A percentile compares a stretch with the other conserved stretches of the same genome.
Evolutionary conservation across 1,284 basidiomycete species (phyloP).

Genomic region (Austroboletus novae-zelandiae): DNA sequence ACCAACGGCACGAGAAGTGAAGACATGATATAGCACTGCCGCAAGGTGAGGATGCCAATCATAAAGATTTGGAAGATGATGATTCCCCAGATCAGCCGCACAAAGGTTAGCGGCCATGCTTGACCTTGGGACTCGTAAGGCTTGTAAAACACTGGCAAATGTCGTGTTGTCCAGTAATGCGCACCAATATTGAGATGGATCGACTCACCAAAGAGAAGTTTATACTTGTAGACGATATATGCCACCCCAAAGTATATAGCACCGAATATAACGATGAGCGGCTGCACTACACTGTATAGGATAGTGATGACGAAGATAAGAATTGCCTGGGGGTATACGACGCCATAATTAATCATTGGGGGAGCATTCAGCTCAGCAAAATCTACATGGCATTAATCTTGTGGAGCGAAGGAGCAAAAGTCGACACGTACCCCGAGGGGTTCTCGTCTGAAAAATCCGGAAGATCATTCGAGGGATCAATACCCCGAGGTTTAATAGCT

Average conservation of each 20-base stretch:
- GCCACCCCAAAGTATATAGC: slow-evolving; percentile 92
- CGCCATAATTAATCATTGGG: slow-evolving; percentile 93
- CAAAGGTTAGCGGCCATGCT: slow-evolving; percentile 92
- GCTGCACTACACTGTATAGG: slow-evolving; percentile 93
- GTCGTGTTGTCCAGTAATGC: background rate
- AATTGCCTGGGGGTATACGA: slow-evolving; percentile 92
- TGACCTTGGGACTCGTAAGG: slow-evolving; percentile 92
- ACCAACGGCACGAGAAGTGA: slow-evolving; percentile 80
- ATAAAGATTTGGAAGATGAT: slow-evolving; percentile 89
- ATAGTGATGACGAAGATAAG: slow-evolving; percentile 94
- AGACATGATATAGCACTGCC: slow-evolving; percentile 75
- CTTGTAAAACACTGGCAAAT: slow-evolving; percentile 77
- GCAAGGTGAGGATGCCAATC: slow-evolving; percentile 89
- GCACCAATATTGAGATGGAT: background rate
- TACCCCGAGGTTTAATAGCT: slow-evolving; percentile 86
- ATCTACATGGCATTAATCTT: slow-evolving; percentile 46
- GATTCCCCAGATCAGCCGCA: slow-evolving; percentile 85
- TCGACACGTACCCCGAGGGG: slow-evolving; percentile 70
- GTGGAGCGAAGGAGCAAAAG: background rate
- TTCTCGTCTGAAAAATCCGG: slow-evolving; percentile 73
- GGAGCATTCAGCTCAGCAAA: slow-evolving; percentile 97
- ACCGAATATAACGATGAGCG: slow-evolving; percentile 91
- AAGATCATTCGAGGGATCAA: slow-evolving; percentile 74
- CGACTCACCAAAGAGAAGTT: slow-evolving; percentile 83
- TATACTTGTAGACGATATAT: slow-evolving; percentile 97